Percentiles rank a stretch among this genome's conserved stretches.
phyloP scores from a whole-genome alignment of 352 stramenopile genomes.

The Phytophthora kernoviae region DNA sequence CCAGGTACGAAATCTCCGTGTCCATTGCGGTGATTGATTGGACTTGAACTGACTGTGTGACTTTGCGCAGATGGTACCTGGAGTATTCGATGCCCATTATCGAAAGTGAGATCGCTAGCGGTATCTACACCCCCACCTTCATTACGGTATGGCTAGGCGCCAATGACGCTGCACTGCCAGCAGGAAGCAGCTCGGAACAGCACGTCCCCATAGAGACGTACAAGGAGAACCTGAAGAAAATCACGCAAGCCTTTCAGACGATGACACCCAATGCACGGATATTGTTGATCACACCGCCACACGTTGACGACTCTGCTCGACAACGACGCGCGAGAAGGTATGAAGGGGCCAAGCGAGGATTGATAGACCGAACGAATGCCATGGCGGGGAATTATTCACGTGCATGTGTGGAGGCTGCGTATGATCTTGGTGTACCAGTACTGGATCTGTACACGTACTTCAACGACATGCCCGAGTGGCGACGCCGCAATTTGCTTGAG shows the following conservation, averaged over 20 bases:
- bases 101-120: conserved; percentile 31
- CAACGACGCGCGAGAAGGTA: conserved; percentile 17
- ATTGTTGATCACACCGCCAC: conserved; percentile 52
- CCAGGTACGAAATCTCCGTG: conserved; percentile 12
- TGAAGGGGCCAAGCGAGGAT: conserved; percentile 18
- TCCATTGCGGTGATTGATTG: neutral
- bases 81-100: conserved; percentile 51
- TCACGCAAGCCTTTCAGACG: conserved; percentile 27
- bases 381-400: conserved; percentile 38
- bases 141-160: conserved; percentile 67
- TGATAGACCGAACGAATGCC: conserved; percentile 47
- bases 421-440: conserved; percentile 28
- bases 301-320: conserved; percentile 37
- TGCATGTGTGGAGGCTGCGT: conserved; percentile 42
- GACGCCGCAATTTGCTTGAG: conserved; percentile 46
- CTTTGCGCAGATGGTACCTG: conserved; percentile 37
- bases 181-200: conserved; percentile 32
- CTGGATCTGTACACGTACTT: conserved; percentile 57
- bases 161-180: conserved; percentile 56
- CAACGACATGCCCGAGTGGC: conserved; percentile 41
- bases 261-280: conserved; percentile 33
- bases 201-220: conserved; percentile 61
- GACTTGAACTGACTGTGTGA: neutral
- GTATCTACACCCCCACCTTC: conserved; percentile 36
- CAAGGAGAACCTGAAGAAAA: conserved; percentile 41